phyloP scores from a whole-genome alignment of 1,139 yeast species.

The Oligophagozyma castellii region DNA sequence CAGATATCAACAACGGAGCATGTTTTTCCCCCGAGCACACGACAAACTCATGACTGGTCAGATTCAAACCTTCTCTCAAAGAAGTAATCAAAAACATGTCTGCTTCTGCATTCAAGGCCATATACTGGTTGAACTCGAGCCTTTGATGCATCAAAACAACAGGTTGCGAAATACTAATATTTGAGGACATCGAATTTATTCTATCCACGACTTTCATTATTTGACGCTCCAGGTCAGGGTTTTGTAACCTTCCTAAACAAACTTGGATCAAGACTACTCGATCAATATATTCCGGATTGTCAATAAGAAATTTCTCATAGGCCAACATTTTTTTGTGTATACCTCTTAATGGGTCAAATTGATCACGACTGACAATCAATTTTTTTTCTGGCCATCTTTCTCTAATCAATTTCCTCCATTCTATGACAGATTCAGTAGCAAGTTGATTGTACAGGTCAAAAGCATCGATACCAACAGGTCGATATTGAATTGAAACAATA shows the following conservation, averaged over 20 bases:
- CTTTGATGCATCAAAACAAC: constrained; percentile 78
- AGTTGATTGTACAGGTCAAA: constrained; percentile 34
- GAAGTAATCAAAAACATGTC: constrained; percentile 76
- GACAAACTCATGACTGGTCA: constrained; percentile 86
- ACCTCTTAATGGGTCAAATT: constrained; percentile 74
- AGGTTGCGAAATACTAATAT: constrained; percentile 69
- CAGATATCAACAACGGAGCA: constrained; percentile 75
- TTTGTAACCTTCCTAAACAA: constrained; percentile 41
- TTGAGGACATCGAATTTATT: constrained; percentile 59
- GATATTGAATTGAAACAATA: constrained; percentile 48
- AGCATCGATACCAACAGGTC: constrained; percentile 82
- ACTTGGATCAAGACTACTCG: constrained; percentile 68
- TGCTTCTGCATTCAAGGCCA: constrained; percentile 74
- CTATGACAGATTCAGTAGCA: constrained; percentile 37
- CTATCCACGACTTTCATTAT: constrained; percentile 65
- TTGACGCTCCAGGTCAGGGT: constrained; percentile 48
- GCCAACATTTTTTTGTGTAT: constrained; percentile 75
- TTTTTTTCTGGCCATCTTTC: constrained; percentile 57
- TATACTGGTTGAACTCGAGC: constrained; percentile 72
- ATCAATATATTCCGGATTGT: constrained; percentile 55
- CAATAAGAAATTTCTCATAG: constrained; percentile 57
- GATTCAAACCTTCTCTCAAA: constrained; percentile 87
- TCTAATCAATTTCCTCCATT: constrained; percentile 57
- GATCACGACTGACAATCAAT: constrained; percentile 74
- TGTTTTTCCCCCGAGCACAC: constrained; percentile 55